A percentile compares a stretch with the other conserved stretches of the same genome.
Evolutionary conservation across 2,329 filamentous ascomycete species (phyloP).

Genomic region (Trichocomaceae sp.): DNA sequence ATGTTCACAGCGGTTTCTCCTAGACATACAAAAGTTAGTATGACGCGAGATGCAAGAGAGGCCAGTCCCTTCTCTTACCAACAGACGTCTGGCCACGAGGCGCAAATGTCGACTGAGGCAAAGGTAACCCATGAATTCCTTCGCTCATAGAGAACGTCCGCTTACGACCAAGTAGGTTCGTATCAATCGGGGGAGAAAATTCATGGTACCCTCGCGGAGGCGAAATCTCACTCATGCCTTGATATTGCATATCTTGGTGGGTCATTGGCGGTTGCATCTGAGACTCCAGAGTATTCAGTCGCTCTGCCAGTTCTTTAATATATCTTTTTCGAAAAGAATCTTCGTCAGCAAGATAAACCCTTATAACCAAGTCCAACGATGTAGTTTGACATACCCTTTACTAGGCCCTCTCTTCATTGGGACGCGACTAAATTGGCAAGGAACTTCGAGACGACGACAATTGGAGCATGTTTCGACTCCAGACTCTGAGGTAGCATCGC

Average conservation of each 20-base stretch:
- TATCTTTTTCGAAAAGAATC: slow-evolving; percentile 51
- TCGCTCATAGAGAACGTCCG: slow-evolving; percentile 46
- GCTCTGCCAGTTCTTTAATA: slow-evolving; percentile 84
- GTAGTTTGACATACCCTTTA: slow-evolving; percentile 60
- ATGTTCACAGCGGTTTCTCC: slow-evolving; percentile 13
- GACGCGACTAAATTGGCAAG: slow-evolving; percentile 77
- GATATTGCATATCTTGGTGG: slow-evolving; percentile 38
- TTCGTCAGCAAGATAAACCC: slow-evolving; percentile 15
- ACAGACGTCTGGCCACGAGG: slow-evolving; percentile 29
- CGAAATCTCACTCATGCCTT: slow-evolving; percentile 37
- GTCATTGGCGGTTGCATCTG: slow-evolving; percentile 51
- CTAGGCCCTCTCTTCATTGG: slow-evolving; percentile 84
- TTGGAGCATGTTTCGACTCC: slow-evolving; percentile 71
- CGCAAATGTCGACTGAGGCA: slow-evolving; percentile 35
- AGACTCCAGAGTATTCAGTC: slow-evolving; percentile 74
- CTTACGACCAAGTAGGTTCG: slow-evolving; percentile 38
- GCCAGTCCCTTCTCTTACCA: slow-evolving; percentile 20
- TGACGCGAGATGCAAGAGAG: neutral
- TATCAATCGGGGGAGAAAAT: slow-evolving; percentile 47
- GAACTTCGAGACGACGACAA: slow-evolving; percentile 68
- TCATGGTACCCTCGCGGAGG: slow-evolving; percentile 44
- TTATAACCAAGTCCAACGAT: neutral
- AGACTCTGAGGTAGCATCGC: slow-evolving; percentile 70
- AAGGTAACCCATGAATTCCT: slow-evolving; percentile 37
- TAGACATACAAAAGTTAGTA: slow-evolving; percentile 5